A percentile compares a stretch with the other conserved stretches of the same genome.
Evolutionary conservation across 2,329 filamentous ascomycete genomes (phyloP).

Genomic region (Botryotinia convoluta): DNA sequence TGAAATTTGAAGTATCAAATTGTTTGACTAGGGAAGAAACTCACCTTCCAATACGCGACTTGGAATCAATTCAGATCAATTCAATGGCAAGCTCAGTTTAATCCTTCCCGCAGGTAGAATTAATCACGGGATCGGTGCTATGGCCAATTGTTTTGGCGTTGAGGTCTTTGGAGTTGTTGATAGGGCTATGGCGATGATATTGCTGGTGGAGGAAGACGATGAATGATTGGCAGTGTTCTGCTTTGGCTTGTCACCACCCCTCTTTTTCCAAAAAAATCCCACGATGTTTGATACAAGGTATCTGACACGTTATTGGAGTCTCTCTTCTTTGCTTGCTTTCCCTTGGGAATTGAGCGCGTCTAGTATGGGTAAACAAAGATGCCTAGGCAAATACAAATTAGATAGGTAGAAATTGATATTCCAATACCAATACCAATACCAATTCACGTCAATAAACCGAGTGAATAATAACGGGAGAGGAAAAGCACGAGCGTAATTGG

Average conservation of each 20-base stretch:
- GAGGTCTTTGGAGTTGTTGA: slow-evolving; percentile 34
- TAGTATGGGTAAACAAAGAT: background rate
- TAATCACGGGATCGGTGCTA: slow-evolving; percentile 35
- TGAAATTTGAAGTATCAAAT: background rate
- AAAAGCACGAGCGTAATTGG: slow-evolving; percentile 8
- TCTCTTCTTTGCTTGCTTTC: background rate
- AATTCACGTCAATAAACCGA: background rate
- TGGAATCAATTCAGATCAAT: slow-evolving; percentile 20
- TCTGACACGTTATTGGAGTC: background rate
- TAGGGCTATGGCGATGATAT: slow-evolving; percentile 31
- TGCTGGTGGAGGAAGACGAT: slow-evolving; percentile 18
- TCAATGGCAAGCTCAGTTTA: slow-evolving; percentile 19
- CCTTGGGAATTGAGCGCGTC: background rate
- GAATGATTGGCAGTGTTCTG: slow-evolving; percentile 31
- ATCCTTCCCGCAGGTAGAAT: slow-evolving; percentile 36
- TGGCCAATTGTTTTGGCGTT: slow-evolving; percentile 35
- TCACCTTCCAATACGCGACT: slow-evolving; percentile 35
- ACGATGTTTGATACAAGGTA: slow-evolving; percentile 18
- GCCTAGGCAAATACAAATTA: background rate
- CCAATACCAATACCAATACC: background rate
- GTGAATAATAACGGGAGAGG: background rate
- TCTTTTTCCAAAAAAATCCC: background rate
- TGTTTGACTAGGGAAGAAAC: slow-evolving; percentile 3
- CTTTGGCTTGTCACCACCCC: background rate
- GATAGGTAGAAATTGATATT: background rate